Base-by-base conservation (phyloP, 495 filamentous ascomycete genomes). In the Neurospora sp. region DNA sequence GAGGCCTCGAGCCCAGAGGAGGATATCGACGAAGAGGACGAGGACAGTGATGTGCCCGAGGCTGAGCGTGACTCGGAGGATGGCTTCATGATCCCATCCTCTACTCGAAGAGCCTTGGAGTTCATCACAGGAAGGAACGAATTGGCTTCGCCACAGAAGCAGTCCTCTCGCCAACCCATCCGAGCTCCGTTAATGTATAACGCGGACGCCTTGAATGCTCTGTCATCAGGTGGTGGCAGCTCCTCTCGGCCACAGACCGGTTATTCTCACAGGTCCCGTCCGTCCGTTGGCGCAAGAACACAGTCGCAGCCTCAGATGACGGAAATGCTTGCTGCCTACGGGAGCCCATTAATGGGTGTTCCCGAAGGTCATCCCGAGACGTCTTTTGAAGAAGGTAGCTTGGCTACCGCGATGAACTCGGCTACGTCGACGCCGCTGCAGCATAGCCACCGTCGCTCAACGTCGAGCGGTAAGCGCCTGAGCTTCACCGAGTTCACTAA, bases 401-500 rank as follows among this genome's bases (percentile, higher is more conserved):
- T 20, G 71, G 77, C n/a, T 71, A 74, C 77, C 44, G 73, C 70
- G 48, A 69, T 76, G 69, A 73, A 74, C 5, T 54, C 75, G 4
- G 73, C 76, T 0, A 73, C 75, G n/a, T 54, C 73, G 2, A 70
- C 77, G n/a, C 70, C 72, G 70, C 23, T 75, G 35, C 76, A 77
- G 9, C 77, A 76, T 48, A 74, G 75, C 72, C 62, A 85, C 72
- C 83, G 85, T 23, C 81, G 82, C 12, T 88, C 86, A 27, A 81
- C 81, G 16, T 86, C 79, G 39, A 80, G 78, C 75, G 72, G 72
- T 39, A 89, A 87, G 76, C 78, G 85, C 46, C 81, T 88, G 4
- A 85, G 83, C 75, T 88, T 88, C 73, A 83, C 81, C 74, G 87
- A 89, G 39, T 88, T 88, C 73, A 84, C 87, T 23, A 86, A 86